Conservation (phyloP, 2,329 filamentous ascomycete species). For the Camillea tinctor region DNA sequence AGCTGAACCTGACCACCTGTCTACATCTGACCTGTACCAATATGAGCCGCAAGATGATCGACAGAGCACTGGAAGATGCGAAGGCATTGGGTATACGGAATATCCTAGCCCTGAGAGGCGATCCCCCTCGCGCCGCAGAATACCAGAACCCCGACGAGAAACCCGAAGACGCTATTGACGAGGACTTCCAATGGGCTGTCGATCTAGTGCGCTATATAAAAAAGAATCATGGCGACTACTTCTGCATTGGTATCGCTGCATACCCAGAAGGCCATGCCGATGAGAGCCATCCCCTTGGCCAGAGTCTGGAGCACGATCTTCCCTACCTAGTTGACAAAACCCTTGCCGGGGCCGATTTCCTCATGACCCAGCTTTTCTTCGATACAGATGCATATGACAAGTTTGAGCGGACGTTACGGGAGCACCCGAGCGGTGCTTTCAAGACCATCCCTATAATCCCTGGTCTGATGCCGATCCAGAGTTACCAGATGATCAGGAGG, state of each 20-base stretch:
- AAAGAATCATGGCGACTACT: slow-evolving; percentile 85
- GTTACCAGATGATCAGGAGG: slow-evolving; percentile 90
- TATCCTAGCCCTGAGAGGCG: slow-evolving; percentile 86
- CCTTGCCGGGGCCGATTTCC: slow-evolving; percentile 88
- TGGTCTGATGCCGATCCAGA: slow-evolving; percentile 96
- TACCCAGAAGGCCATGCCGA: slow-evolving; percentile 96
- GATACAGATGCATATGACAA: slow-evolving; percentile 77
- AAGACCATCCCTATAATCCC: slow-evolving; percentile 87
- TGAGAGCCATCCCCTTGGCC: slow-evolving; percentile 73
- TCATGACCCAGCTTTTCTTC: slow-evolving; percentile 98
- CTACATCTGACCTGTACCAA: slow-evolving; percentile 97
- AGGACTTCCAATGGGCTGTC: slow-evolving; percentile 83
- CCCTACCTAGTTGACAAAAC: slow-evolving; percentile 90
- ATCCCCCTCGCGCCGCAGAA: slow-evolving; percentile 85
- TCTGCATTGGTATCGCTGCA: slow-evolving; percentile 90
- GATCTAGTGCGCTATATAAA: slow-evolving; percentile 90
- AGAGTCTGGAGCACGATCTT: slow-evolving; percentile 75
- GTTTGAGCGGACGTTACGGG: slow-evolving; percentile 75
- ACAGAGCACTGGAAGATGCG: slow-evolving; percentile 86
- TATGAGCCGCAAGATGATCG: slow-evolving; percentile 84
- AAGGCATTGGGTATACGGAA: slow-evolving; percentile 90
- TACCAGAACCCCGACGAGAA: slow-evolving; percentile 67
- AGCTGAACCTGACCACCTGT: slow-evolving; percentile 89
- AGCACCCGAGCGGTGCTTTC: slow-evolving; percentile 82
- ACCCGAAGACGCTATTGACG: slow-evolving; percentile 60